A percentile compares a stretch with the other conserved stretches of the same genome.
Conservation (phyloP, 2,329 filamentous ascomycete genomes). For the Leptographium wingfieldii region DNA sequence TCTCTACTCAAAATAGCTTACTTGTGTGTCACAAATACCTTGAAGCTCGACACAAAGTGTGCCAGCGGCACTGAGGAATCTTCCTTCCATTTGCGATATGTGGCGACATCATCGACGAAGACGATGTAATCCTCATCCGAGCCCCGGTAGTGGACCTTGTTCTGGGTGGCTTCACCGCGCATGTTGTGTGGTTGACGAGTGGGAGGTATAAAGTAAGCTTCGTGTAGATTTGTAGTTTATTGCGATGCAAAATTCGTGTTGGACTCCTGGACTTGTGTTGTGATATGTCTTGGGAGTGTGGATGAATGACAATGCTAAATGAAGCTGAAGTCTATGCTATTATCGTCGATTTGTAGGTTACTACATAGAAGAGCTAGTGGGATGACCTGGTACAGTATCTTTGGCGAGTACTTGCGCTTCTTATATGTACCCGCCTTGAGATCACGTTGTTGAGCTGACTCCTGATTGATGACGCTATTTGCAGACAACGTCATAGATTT, state of each 20-base stretch:
- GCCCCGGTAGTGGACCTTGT: conserved; percentile 83
- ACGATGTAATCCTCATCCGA: conserved; percentile 43
- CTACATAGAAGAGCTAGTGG: not conserved
- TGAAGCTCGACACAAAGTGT: conserved; percentile 77
- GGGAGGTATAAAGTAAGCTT: conserved; percentile 3
- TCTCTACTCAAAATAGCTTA: conserved; percentile 32
- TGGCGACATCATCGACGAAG: conserved; percentile 46
- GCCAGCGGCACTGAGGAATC: conserved; percentile 70
- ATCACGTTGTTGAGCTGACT: not conserved
- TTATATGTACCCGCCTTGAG: not conserved
- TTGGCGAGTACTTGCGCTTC: not conserved
- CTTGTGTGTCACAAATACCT: conserved; percentile 84
- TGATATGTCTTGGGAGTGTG: not conserved
- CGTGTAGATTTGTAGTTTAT: conserved; percentile 1
- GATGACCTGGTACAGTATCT: not conserved
- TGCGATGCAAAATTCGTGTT: not conserved
- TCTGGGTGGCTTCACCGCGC: conserved; percentile 56
- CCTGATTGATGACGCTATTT: conserved; percentile 5
- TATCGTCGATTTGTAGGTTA: not conserved
- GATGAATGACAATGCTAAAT: not conserved
- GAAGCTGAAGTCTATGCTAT: not conserved
- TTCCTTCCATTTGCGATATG: conserved; percentile 67
- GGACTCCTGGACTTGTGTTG: not conserved
- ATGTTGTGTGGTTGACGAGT: conserved; percentile 27
- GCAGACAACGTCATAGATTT: conserved; percentile 10